Conservation (phyloP, 305 asterid genomes). For the Coffea humblotiana region DNA sequence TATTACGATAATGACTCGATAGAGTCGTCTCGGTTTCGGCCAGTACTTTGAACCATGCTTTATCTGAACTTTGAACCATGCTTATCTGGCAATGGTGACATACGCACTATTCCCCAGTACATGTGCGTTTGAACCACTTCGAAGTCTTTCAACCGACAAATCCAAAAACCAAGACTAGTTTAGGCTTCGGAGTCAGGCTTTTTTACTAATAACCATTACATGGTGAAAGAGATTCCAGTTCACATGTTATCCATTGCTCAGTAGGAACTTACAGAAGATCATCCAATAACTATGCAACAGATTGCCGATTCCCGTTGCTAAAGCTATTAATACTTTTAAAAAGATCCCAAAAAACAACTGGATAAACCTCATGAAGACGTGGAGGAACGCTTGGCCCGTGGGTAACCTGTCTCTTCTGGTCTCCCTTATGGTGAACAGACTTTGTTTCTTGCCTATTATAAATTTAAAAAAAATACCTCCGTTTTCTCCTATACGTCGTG, state of each 20-base stretch:
- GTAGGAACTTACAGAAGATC: constrained; percentile 7
- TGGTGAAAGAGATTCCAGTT: constrained; percentile 39
- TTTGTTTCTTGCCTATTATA: constrained; percentile 33
- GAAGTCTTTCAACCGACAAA: constrained; percentile 36
- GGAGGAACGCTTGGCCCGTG: constrained; percentile 21
- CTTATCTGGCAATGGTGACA: constrained; percentile 31
- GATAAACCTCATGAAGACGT: constrained; percentile 32
- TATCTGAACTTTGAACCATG: constrained; percentile 22
- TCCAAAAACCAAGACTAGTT: constrained; percentile 24
- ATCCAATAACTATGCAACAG: constrained; percentile 44
- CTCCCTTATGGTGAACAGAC: constrained; percentile 44
- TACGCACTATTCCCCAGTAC: constrained; percentile 29
- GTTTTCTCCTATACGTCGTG: constrained; percentile 6
- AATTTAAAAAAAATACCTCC: background rate
- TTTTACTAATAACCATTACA: background rate
- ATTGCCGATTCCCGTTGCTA: constrained; percentile 40
- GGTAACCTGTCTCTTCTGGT: constrained; percentile 42
- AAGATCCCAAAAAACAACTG: background rate
- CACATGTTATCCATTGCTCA: constrained; percentile 46
- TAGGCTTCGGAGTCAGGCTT: background rate
- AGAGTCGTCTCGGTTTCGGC: too few species aligned
- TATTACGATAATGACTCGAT: too few species aligned
- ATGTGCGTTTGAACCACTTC: constrained; percentile 27
- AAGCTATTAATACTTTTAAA: background rate
- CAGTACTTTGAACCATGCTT: too few species aligned